Evolutionary conservation across 305 asterid genomes (phyloP).

Genomic region (Galium porrigens): DNA sequence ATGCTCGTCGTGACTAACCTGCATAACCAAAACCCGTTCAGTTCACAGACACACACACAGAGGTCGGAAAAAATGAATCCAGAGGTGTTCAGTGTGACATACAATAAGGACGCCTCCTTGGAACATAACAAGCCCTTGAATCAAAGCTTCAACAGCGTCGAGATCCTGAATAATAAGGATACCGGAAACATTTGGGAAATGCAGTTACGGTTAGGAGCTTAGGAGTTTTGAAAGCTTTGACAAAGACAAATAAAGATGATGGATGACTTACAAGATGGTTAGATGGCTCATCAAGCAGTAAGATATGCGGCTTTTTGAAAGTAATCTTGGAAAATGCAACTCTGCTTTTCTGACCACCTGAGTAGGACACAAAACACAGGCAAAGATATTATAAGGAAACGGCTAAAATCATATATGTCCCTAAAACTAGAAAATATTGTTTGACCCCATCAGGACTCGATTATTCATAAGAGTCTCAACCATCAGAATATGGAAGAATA

Average conservation of each 20-base stretch:
- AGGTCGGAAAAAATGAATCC: neutral
- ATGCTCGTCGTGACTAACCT: conserved; percentile 97
- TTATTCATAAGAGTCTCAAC: conserved; percentile 1
- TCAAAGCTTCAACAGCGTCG: conserved; percentile 95
- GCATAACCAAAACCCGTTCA: conserved; percentile 14
- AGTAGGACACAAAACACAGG: conserved; percentile 16
- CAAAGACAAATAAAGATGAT: neutral
- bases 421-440: neutral
- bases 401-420: neutral
- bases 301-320: conserved; percentile 91
- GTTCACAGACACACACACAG: neutral
- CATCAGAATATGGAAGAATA: conserved; percentile 9
- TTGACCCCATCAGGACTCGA: neutral
- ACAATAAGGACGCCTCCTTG: conserved; percentile 99
- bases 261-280: conserved; percentile 78
- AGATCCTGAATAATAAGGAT: conserved; percentile 43
- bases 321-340: conserved; percentile 98
- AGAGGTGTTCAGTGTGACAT: conserved; percentile 15
- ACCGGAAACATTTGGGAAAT: neutral
- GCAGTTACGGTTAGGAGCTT: neutral
- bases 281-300: conserved; percentile 92
- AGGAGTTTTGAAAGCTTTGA: neutral
- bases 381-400: conserved; percentile 4
- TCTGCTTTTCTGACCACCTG: conserved; percentile 99
- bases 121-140: conserved; percentile 88